These are phyloP conservation scores for Spergularia marina DNA, from an alignment of 148 eudicot species.

Conservation along the genomic window DNA sequence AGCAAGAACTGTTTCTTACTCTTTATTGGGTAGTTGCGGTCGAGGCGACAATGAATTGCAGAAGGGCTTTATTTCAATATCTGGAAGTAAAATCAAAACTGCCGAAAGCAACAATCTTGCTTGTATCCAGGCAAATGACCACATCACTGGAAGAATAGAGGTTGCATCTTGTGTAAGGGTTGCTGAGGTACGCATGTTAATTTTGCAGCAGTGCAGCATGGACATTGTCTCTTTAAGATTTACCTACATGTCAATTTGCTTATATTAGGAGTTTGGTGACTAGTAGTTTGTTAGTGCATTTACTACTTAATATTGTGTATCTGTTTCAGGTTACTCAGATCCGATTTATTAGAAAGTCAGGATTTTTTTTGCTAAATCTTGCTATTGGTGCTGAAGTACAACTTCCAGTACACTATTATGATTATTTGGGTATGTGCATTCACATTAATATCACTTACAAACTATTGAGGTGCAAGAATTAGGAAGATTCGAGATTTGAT, in stretches of 20 bases:
- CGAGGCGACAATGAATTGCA: conserved; percentile 39
- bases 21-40: conserved; percentile 48
- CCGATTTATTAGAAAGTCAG: conserved; percentile 45
- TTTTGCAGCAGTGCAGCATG: neutral
- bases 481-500: conserved; percentile 1
- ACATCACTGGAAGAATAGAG: conserved; percentile 61
- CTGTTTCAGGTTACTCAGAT: conserved; percentile 63
- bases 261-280: neutral
- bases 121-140: conserved; percentile 78
- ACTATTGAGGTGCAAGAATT: conserved; percentile 10
- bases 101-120: conserved; percentile 50
- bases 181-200: conserved; percentile 51
- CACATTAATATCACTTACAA: neutral
- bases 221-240: neutral
- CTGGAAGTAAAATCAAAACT: conserved; percentile 65
- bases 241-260: neutral
- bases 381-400: conserved; percentile 69
- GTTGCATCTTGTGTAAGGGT: conserved; percentile 84
- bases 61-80: conserved; percentile 41
- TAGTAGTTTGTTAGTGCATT: neutral
- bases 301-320: conserved; percentile 10
- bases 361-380: conserved; percentile 41
- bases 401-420: conserved; percentile 54
- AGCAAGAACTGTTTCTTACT: conserved; percentile 54
- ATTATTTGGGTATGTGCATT: conserved; percentile 47